Percentiles rank a stretch among this genome's conserved stretches.
Conservation (phyloP, 169 alveolate genomes). For the Cryptosporidium andersoni region DNA sequence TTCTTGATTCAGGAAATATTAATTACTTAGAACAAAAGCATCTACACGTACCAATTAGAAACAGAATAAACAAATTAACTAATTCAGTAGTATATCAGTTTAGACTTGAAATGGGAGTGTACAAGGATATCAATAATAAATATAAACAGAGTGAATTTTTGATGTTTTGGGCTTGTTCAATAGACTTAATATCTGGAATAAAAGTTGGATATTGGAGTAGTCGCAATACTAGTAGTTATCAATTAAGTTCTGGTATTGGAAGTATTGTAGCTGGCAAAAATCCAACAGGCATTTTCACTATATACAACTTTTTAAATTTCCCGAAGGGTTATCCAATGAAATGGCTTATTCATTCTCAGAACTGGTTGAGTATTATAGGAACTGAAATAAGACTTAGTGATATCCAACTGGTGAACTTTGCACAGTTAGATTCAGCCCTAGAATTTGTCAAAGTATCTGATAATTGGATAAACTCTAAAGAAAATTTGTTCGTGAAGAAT, state of each 20-base stretch:
- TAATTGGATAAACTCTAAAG: conserved; percentile 19
- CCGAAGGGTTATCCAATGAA: conserved; percentile 28
- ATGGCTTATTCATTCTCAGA: conserved; percentile 35
- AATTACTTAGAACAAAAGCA: conserved; percentile 11
- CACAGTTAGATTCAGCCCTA: conserved; percentile 1
- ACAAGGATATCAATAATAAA: neutral
- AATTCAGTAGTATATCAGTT: neutral
- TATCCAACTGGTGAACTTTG: conserved; percentile 15
- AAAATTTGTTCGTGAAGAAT: conserved; percentile 1
- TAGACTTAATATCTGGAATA: neutral
- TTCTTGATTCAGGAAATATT: conserved; percentile 8
- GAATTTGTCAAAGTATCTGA: neutral
- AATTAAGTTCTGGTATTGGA: neutral
- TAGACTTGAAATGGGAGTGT: conserved; percentile 25
- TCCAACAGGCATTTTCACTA: conserved; percentile 2
- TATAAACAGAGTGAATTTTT: neutral
- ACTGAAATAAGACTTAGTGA: conserved; percentile 1
- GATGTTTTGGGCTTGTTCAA: conserved; percentile 27
- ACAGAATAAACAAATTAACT: neutral
- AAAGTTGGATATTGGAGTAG: conserved; percentile 27
- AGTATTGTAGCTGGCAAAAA: conserved; percentile 7
- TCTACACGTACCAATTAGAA: conserved; percentile 16
- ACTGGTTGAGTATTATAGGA: conserved; percentile 42
- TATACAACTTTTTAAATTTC: conserved; percentile 7
- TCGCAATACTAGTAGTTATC: too few relatives aligned